These are phyloP conservation scores for Circinella umbellata DNA, from an alignment of 371 early-diverging fungal species.

Conservation along the genomic window DNA sequence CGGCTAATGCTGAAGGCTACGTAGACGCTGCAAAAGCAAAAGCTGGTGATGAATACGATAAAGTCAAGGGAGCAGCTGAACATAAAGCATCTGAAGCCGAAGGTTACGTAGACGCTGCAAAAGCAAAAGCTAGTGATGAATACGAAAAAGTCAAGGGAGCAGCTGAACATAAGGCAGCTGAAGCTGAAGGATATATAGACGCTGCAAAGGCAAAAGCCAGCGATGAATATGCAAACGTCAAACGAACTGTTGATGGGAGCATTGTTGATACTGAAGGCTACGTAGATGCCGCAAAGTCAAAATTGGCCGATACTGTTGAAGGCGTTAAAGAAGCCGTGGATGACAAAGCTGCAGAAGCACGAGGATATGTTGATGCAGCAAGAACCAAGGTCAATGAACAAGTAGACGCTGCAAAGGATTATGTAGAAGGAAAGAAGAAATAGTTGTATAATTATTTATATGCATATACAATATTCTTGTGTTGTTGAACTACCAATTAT, in stretches of 20 bases:
- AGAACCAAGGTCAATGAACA: not conserved
- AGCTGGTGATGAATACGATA: conserved; percentile 1
- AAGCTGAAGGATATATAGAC: conserved; percentile 15
- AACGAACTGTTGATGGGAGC: too few species aligned
- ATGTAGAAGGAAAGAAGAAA: not conserved
- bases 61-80: conserved; percentile 9
- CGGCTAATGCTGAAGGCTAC: conserved; percentile 3
- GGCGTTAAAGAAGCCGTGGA: too few species aligned
- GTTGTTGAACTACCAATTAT: too few species aligned
- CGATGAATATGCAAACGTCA: too few species aligned
- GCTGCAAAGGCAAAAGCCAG: conserved; percentile 13
- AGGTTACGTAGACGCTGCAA: conserved; percentile 15
- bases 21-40: conserved; percentile 6
- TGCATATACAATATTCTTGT: too few species aligned
- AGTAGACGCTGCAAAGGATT: not conserved
- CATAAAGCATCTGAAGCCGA: conserved; percentile 12
- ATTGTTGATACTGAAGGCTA: too few species aligned
- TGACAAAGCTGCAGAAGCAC: too few species aligned
- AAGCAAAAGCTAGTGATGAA: conserved; percentile 4
- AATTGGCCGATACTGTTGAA: not conserved
- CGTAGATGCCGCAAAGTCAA: conserved; percentile 2
- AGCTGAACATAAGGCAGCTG: conserved; percentile 11
- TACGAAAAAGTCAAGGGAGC: conserved; percentile 13
- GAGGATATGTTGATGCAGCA: too few species aligned
- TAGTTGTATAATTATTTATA: too few species aligned